Conservation (phyloP, 1,284 basidiomycete genomes). For the Tetrapyrgos nigripes region DNA sequence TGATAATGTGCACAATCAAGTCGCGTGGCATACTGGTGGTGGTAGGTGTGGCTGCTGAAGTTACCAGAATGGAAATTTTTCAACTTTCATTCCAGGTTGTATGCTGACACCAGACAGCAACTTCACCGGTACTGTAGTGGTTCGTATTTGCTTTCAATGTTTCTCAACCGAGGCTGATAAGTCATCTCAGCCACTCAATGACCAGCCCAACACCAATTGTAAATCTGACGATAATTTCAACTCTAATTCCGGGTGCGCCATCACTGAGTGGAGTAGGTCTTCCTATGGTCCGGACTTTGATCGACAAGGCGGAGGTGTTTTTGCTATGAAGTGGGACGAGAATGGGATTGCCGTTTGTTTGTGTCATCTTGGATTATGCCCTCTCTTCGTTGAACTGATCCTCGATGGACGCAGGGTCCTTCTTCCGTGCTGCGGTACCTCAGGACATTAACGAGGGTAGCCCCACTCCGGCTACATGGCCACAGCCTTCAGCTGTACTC, state of each 20-base stretch:
- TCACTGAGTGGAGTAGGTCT: constrained; percentile 72
- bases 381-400: not conserved
- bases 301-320: constrained; percentile 74
- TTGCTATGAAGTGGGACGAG: constrained; percentile 82
- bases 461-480: constrained; percentile 68
- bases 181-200: constrained; percentile 41
- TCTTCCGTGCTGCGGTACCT: constrained; percentile 76
- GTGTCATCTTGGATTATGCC: constrained; percentile 33
- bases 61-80: not conserved
- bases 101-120: constrained; percentile 48
- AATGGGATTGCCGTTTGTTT: constrained; percentile 74
- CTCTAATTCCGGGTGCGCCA: constrained; percentile 70
- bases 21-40: constrained; percentile 73
- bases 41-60: constrained; percentile 37
- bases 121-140: constrained; percentile 65
- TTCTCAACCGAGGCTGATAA: not conserved
- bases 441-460: constrained; percentile 61
- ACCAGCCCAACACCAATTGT: constrained; percentile 56
- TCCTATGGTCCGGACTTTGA: constrained; percentile 80
- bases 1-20: constrained; percentile 78
- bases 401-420: constrained; percentile 61
- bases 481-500: constrained; percentile 66
- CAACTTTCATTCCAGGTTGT: constrained; percentile 43
- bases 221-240: constrained; percentile 49
- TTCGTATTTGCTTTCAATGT: constrained; percentile 34